Percentiles rank a stretch among this genome's conserved stretches.
These are phyloP conservation scores for Myxozyma neglecta DNA, from an alignment of 805 yeast species.

Conservation along the genomic window DNA sequence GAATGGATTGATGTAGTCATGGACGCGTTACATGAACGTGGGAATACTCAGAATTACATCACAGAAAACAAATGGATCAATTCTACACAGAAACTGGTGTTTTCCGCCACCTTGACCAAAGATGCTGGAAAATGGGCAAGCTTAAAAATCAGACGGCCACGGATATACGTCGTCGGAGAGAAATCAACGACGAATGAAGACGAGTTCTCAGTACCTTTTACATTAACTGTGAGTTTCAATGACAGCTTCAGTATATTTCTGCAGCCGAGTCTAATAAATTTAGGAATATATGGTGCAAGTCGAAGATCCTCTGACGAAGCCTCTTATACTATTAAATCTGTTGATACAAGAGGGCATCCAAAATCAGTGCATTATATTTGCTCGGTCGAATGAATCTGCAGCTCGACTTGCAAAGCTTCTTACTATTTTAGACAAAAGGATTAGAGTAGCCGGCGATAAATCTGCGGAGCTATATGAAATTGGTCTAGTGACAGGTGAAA, in stretches of 20 bases:
- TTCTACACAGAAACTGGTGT: slow-evolving; percentile 62
- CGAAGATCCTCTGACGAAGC: slow-evolving; percentile 53
- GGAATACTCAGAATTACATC: slow-evolving; percentile 9
- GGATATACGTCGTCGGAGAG: slow-evolving; percentile 70
- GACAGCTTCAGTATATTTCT: background rate
- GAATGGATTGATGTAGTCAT: slow-evolving; percentile 72
- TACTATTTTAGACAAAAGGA: slow-evolving; percentile 42
- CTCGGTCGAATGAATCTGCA: slow-evolving; percentile 81
- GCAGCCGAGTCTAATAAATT: background rate
- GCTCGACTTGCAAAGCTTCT: slow-evolving; percentile 72
- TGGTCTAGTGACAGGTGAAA: slow-evolving; percentile 44
- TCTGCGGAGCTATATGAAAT: slow-evolving; percentile 21
- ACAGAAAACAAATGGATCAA: slow-evolving; percentile 16
- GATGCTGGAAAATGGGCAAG: slow-evolving; percentile 83
- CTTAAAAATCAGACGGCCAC: slow-evolving; percentile 68
- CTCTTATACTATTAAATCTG: slow-evolving; percentile 65
- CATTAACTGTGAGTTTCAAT: slow-evolving; percentile 31
- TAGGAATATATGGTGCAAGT: slow-evolving; percentile 41
- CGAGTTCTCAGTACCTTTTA: slow-evolving; percentile 43
- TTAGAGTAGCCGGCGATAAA: slow-evolving; percentile 22
- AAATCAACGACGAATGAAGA: slow-evolving; percentile 23
- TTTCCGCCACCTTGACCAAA: slow-evolving; percentile 91
- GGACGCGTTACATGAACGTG: slow-evolving; percentile 29
- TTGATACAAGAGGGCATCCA: slow-evolving; percentile 42
- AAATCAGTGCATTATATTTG: slow-evolving; percentile 57